Conservation (phyloP, 352 stramenopile genomes). For the Pythium dissotocum region DNA sequence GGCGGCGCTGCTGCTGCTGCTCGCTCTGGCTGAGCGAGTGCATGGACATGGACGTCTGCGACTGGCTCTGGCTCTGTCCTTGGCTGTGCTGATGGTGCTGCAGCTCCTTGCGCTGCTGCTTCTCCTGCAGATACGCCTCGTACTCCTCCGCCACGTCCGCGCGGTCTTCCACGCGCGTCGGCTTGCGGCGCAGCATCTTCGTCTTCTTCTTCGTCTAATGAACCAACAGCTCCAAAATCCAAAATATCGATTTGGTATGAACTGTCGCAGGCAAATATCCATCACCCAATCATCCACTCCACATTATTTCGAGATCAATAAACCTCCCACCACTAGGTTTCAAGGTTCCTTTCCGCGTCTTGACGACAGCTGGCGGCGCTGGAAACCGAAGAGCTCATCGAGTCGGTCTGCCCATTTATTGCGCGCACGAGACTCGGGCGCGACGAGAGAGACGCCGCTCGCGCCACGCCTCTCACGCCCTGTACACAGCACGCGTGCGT, state of each 20-base stretch:
- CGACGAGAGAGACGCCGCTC: neutral
- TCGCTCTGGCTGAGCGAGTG: slow-evolving; percentile 13
- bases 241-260: neutral
- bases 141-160: slow-evolving; percentile 75
- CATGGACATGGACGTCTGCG: neutral
- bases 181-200: slow-evolving; percentile 57
- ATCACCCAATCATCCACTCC: slow-evolving; percentile 1
- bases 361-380: slow-evolving; percentile 5
- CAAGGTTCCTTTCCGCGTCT: slow-evolving; percentile 4
- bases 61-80: neutral
- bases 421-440: neutral
- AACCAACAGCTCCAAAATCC: neutral
- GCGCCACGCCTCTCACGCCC: neutral
- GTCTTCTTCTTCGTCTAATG: neutral
- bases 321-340: slow-evolving; percentile 1
- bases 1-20: slow-evolving; percentile 6
- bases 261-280: slow-evolving; percentile 4
- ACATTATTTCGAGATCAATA: neutral
- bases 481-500: neutral
- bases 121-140: slow-evolving; percentile 61
- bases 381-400: slow-evolving; percentile 8
- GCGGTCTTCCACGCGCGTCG: slow-evolving; percentile 66
- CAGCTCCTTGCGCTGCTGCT: slow-evolving; percentile 29
- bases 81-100: neutral
- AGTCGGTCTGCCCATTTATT: neutral